These are phyloP conservation scores for Xylariaceae sp. DNA, from an alignment of 2,329 filamentous ascomycete species.

Conservation along the genomic window DNA sequence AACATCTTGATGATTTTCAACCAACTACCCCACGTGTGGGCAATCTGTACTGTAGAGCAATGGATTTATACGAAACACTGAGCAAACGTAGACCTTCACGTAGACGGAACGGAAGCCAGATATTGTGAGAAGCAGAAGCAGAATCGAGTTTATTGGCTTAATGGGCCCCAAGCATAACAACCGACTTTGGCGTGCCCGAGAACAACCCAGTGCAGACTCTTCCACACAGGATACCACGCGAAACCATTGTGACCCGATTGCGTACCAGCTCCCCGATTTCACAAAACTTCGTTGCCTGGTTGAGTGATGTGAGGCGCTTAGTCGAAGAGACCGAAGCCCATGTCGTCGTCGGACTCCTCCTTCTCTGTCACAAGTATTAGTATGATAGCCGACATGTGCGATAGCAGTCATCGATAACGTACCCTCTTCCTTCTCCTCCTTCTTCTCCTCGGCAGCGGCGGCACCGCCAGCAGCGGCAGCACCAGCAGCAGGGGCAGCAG, in stretches of 20 bases:
- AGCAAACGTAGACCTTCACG: neutral
- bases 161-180: slow-evolving; percentile 23
- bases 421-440: slow-evolving; percentile 65
- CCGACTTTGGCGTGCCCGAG: slow-evolving; percentile 12
- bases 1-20: no score
- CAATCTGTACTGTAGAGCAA: no score
- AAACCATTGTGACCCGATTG: slow-evolving; percentile 28
- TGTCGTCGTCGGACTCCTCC: slow-evolving; percentile 70
- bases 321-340: slow-evolving; percentile 73
- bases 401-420: slow-evolving; percentile 38
- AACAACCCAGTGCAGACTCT: slow-evolving; percentile 28
- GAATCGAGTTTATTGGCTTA: slow-evolving; percentile 8
- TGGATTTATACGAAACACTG: neutral
- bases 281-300: slow-evolving; percentile 25
- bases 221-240: slow-evolving; percentile 29
- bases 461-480: slow-evolving; percentile 59
- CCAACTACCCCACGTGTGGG: no score
- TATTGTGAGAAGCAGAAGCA: neutral
- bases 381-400: neutral
- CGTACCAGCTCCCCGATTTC: slow-evolving; percentile 26
- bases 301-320: slow-evolving; percentile 42
- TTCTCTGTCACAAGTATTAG: slow-evolving; percentile 41
- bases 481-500: slow-evolving; percentile 62
- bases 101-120: neutral
- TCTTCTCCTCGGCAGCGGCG: slow-evolving; percentile 61